phyloP scores from a whole-genome alignment of 2,329 filamentous ascomycete genomes.

The Claviceps pazoutovae region DNA sequence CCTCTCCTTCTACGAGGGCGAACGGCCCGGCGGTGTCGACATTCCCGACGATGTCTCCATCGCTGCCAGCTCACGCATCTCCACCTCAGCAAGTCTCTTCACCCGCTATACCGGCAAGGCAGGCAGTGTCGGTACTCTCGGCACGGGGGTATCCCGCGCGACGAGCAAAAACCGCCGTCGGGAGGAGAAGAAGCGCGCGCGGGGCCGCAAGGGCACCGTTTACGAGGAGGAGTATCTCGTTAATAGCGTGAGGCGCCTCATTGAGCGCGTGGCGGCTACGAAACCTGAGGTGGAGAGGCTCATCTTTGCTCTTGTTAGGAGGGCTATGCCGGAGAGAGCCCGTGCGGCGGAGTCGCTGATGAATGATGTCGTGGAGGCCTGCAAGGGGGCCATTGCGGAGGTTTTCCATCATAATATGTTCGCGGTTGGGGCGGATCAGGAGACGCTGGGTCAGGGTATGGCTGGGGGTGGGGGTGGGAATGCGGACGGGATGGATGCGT shows the following conservation, averaged over 20 bases:
- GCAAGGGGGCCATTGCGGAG: conserved; percentile 50
- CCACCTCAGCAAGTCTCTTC: conserved; percentile 78
- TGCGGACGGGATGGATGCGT: not conserved
- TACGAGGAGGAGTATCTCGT: conserved; percentile 97
- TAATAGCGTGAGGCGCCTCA: conserved; percentile 68
- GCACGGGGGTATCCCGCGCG: conserved; percentile 59
- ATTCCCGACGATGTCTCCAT: conserved; percentile 87
- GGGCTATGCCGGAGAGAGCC: conserved; percentile 80
- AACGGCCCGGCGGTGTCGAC: conserved; percentile 48
- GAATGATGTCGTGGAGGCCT: conserved; percentile 59
- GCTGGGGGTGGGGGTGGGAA: too few species aligned
- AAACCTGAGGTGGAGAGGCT: conserved; percentile 60
- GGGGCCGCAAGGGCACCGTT: conserved; percentile 90
- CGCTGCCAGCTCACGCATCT: conserved; percentile 65
- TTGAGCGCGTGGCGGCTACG: conserved; percentile 65
- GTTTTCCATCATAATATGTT: conserved; percentile 37
- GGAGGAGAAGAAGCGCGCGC: conserved; percentile 88
- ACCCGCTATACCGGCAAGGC: conserved; percentile 74
- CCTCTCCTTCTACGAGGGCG: conserved; percentile 76
- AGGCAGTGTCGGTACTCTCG: conserved; percentile 49
- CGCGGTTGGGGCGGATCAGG: too few species aligned
- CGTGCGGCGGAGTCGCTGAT: conserved; percentile 61
- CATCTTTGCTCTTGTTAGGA: conserved; percentile 60
- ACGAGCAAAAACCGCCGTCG: conserved; percentile 78
- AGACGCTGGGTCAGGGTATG: too few species aligned